A percentile compares a stretch with the other conserved stretches of the same genome.
Evolutionary conservation across 176 grass and related monocot species (phyloP).

Genomic region (Phragmites australis): DNA sequence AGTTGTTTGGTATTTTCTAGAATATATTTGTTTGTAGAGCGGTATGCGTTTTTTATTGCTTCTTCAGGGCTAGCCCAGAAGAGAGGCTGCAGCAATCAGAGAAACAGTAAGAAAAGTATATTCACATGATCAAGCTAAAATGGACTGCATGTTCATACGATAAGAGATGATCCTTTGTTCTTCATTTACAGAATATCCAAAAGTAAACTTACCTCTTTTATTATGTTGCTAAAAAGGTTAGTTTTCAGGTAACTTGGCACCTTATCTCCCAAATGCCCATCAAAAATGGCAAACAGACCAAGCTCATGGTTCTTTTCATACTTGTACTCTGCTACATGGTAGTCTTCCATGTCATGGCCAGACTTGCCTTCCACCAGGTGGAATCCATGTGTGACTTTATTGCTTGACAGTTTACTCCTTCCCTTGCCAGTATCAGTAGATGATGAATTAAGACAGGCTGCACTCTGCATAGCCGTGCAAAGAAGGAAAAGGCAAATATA

Average conservation of each 20-base stretch:
- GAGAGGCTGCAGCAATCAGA: slow-evolving; percentile 51
- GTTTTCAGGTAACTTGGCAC: slow-evolving; percentile 87
- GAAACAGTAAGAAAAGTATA: slow-evolving; percentile 11
- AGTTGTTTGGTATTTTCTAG: slow-evolving; percentile 83
- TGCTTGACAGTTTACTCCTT: slow-evolving; percentile 84
- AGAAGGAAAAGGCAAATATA: slow-evolving; percentile 28
- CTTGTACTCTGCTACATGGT: slow-evolving; percentile 91
- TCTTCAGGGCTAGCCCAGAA: slow-evolving; percentile 68
- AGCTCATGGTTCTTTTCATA: slow-evolving; percentile 75
- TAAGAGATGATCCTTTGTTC: background rate
- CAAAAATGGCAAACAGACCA: slow-evolving; percentile 96
- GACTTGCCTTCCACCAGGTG: slow-evolving; percentile 97
- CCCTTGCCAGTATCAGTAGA: slow-evolving; percentile 84
- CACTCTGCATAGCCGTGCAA: slow-evolving; percentile 51
- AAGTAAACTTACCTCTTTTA: slow-evolving; percentile 62
- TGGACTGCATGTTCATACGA: background rate
- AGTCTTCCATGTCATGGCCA: slow-evolving; percentile 99
- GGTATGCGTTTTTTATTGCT: slow-evolving; percentile 85
- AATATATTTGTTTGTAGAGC: slow-evolving; percentile 87
- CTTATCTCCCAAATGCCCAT: slow-evolving; percentile 90
- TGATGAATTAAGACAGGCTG: slow-evolving; percentile 70
- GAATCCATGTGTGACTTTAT: slow-evolving; percentile 88
- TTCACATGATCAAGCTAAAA: slow-evolving; percentile 5
- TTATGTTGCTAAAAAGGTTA: slow-evolving; percentile 92
- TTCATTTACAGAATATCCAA: slow-evolving; percentile 4